phyloP scores from a whole-genome alignment of 2,329 filamentous ascomycete species.

The Hortaea sp. region DNA sequence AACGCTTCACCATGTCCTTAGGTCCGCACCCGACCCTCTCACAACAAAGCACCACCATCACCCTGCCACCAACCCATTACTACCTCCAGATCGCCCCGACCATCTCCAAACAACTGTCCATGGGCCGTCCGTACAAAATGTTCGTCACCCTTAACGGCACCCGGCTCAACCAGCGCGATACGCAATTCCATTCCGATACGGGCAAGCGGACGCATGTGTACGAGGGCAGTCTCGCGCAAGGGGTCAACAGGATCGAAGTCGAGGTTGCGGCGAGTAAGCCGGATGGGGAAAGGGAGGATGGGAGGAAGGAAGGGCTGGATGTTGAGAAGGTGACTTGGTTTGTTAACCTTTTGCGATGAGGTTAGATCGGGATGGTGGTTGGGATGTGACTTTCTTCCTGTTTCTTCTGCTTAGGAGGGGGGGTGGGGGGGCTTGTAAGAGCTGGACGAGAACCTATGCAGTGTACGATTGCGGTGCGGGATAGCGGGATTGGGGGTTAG shows the following conservation, averaged over 20 bases:
- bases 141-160: slow-evolving; percentile 63
- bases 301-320: slow-evolving; percentile 39
- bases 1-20: slow-evolving; percentile 54
- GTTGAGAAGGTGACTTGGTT: slow-evolving; percentile 70
- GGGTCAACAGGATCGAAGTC: slow-evolving; percentile 68
- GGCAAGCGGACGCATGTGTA: slow-evolving; percentile 54
- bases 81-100: slow-evolving; percentile 62
- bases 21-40: slow-evolving; percentile 55
- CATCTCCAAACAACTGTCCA: slow-evolving; percentile 47
- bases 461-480: no score
- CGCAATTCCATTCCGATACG: slow-evolving; percentile 27
- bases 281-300: slow-evolving; percentile 30
- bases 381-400: no score
- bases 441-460: no score
- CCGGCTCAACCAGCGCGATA: slow-evolving; percentile 43
- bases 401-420: no score
- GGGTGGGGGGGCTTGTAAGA: no score
- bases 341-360: slow-evolving; percentile 49
- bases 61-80: slow-evolving; percentile 56
- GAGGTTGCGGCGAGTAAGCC: slow-evolving; percentile 54
- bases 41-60: slow-evolving; percentile 64
- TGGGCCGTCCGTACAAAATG: slow-evolving; percentile 63
- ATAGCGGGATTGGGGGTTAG: no score
- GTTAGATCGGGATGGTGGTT: background rate
- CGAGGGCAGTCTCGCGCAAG: slow-evolving; percentile 60